These are phyloP conservation scores for Quercus suber DNA, from an alignment of 306 rosid genomes.

Conservation along the genomic window DNA sequence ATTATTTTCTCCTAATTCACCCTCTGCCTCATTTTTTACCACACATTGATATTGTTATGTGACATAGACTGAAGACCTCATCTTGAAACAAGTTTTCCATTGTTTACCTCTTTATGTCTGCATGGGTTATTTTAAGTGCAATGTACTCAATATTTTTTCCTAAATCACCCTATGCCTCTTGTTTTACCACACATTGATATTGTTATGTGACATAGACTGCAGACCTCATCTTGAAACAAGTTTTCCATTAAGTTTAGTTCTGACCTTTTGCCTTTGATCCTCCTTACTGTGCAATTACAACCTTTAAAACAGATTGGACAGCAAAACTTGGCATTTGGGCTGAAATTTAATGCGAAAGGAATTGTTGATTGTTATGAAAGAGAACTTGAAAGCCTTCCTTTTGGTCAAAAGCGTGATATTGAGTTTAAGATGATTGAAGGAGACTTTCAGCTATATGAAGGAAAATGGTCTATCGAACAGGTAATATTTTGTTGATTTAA, in stretches of 20 bases:
- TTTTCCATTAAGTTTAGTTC: neutral
- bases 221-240: neutral
- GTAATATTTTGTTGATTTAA: constrained; percentile 33
- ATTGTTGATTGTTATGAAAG: constrained; percentile 83
- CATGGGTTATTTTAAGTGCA: no score
- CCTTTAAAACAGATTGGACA: constrained; percentile 59
- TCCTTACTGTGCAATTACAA: constrained; percentile 15
- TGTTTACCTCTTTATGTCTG: no score
- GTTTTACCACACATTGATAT: neutral
- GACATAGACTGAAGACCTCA: constrained; percentile 4
- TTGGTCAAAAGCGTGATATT: constrained; percentile 66
- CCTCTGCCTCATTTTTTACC: neutral
- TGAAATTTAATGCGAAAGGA: constrained; percentile 84
- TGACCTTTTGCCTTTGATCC: constrained; percentile 16
- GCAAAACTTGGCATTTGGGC: constrained; percentile 80
- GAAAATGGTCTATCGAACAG: constrained; percentile 88
- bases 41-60: neutral
- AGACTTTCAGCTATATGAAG: constrained; percentile 80
- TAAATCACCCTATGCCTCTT: neutral
- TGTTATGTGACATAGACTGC: neutral
- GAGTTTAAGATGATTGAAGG: constrained; percentile 88
- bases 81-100: constrained; percentile 2
- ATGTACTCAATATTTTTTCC: no score
- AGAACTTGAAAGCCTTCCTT: constrained; percentile 54
- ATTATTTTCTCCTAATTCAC: constrained; percentile 7